phyloP scores from a whole-genome alignment of 495 filamentous ascomycete species.

The Lasiosphaeria hispida region DNA sequence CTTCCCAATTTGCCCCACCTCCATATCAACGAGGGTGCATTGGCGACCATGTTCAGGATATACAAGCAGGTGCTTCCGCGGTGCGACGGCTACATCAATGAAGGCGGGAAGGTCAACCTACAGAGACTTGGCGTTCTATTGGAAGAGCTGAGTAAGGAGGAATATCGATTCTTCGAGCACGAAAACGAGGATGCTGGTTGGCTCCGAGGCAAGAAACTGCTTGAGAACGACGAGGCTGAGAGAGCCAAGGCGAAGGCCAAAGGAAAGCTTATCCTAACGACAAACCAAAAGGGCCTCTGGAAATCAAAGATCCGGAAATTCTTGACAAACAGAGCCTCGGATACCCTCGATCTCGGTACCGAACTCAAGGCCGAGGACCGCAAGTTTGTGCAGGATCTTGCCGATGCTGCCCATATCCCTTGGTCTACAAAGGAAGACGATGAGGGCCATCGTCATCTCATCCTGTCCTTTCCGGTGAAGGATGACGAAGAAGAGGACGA shows the following conservation, averaged over 20 bases:
- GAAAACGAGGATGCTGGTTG: slow-evolving; percentile 86
- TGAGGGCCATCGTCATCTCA: slow-evolving; percentile 74
- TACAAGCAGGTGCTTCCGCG: slow-evolving; percentile 89
- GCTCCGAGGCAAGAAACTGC: slow-evolving; percentile 80
- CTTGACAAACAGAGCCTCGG: slow-evolving; percentile 57
- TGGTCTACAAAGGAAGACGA: slow-evolving; percentile 81
- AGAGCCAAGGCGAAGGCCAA: slow-evolving; percentile 49
- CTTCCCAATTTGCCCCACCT: slow-evolving; percentile 93
- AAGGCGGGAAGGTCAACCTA: slow-evolving; percentile 86
- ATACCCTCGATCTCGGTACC: slow-evolving; percentile 66
- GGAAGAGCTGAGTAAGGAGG: slow-evolving; percentile 74
- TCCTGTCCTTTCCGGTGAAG: slow-evolving; percentile 58
- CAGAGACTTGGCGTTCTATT: slow-evolving; percentile 73
- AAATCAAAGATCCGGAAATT: slow-evolving; percentile 74
- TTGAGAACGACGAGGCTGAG: slow-evolving; percentile 52
- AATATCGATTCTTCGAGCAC: slow-evolving; percentile 86
- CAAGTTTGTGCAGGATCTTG: slow-evolving; percentile 86
- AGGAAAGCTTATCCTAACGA: slow-evolving; percentile 71
- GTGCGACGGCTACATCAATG: slow-evolving; percentile 94
- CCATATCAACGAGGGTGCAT: slow-evolving; percentile 97
- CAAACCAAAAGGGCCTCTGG: slow-evolving; percentile 76
- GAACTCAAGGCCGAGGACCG: slow-evolving; percentile 81
- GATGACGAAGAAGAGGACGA: slow-evolving; percentile 69
- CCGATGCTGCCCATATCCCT: slow-evolving; percentile 73
- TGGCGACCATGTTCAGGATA: slow-evolving; percentile 94